Evolutionary conservation across 768 basidiomycete genomes (phyloP), one percentile per base, ranked within the genome.

Genomic region (Phaeotremella fagi): DNA sequence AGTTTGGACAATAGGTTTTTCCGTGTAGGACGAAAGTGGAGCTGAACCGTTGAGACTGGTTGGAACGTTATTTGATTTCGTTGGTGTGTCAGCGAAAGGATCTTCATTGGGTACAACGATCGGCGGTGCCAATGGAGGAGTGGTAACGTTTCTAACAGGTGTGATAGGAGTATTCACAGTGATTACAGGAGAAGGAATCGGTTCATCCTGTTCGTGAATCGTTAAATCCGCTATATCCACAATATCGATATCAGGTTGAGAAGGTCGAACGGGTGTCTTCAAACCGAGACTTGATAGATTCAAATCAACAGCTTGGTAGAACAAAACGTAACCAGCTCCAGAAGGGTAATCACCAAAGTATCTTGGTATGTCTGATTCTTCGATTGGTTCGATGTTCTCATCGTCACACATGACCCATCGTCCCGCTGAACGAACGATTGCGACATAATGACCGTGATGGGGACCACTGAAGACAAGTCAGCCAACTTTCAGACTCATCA

Each of bases 391-490:
- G 48, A 99, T 90, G 55, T 82, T 87, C 63, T 95, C 90, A 74
- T 99, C 95, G 76, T 99, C 95, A 64, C 97, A 98, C 45, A 94
- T 80, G 54, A 90, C 79, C 95, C 95, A 99, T 45, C 80, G 59
- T 33, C 83, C 86, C 56, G 82, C 80, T 2, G 87, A 86, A 72
- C 88, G 90, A 73, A 97, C 86, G 66, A 98, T 85, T 62, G 92
- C 87, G 61, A 98, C 84, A 74, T 99, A 99, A 78, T 99, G 95
- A 0, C 95, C 95, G 66, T 98, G 95, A 71, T 95, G 87, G n/a
- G 91, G 91, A 4, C 94, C 94, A 66, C 92, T 95, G 68, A 58
- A 41, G 35, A 7, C 16, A 14, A 36, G 59, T 57, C 25, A 63
- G 56, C 18, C n/a, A n/a, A n/a, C 28, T 43, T 18, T 28, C 12